Base-by-base conservation (phyloP, 2,329 filamentous ascomycete species). In the Fusarium heterosporum region DNA sequence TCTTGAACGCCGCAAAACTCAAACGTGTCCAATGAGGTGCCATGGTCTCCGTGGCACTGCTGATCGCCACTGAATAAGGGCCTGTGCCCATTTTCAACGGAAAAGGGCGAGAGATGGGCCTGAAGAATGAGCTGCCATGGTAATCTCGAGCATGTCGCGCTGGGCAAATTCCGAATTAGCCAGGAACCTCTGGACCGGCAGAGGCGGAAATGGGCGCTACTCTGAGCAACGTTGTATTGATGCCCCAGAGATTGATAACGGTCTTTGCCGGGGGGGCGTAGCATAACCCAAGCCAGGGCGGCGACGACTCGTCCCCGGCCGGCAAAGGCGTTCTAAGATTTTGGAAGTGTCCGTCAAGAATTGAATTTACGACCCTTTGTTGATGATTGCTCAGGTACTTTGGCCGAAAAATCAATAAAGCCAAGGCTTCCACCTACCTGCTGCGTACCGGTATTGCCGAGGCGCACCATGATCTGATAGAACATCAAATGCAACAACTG, bases 381-480 rank as follows among this genome's bases (percentile, higher is more conserved):
- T 58, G 19, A 28, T 34, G 10, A 46, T 14, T 26, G 16, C 14
- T 42, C 32, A 28, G 14, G 25, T 30, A 30, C 25, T 53, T 36
- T 28, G n/a, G 11, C 19, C 34, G 28, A 41, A 68, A 68, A 62
- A 53, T 69, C 65, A 59, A 68, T 61, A 41, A 51, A 32, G 65
- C 65, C 65, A 69, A 58, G 61, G 36, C 45, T 39, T 19, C 22
- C 29, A 9, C 28, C 29, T 17, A 29, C 40, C 39, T 57, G 19
- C 22, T 51, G 46, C 46, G 63, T 43, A 54, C 55, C 65, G 65
- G 65, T 46, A 22, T 46, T 48, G 19, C 65, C 65, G 56, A 51
- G 42, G 22, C 36, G 12, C 40, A 55, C 52, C 29, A 68, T 68
- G 60, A 68, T 56, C 39, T 66, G 65, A 68, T 42, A 29, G 48